phyloP scores from a whole-genome alignment of 345 rosid species.

The Microcos paniculata region DNA sequence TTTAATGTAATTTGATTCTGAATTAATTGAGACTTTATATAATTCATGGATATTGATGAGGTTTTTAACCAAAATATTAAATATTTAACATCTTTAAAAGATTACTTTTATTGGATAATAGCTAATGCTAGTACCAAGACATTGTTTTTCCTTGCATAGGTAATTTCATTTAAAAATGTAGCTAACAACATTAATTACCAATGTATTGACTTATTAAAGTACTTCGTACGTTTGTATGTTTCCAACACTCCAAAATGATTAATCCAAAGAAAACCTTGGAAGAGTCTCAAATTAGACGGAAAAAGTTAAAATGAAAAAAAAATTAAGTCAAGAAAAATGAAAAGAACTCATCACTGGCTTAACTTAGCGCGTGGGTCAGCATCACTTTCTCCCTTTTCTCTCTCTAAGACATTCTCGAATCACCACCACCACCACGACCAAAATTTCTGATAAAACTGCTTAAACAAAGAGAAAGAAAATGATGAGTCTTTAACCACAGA shows the following conservation, averaged over 20 bases:
- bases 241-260: not conserved
- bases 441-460: not conserved
- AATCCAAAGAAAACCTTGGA: not conserved
- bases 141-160: too few species aligned
- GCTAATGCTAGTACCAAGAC: too few species aligned
- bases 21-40: too few species aligned
- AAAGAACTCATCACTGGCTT: not conserved
- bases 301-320: not conserved
- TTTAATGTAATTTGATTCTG: too few species aligned
- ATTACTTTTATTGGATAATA: too few species aligned
- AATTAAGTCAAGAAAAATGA: not conserved
- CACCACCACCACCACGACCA: conserved; percentile 17
- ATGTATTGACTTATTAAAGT: too few species aligned
- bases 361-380: conserved; percentile 20
- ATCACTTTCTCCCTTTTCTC: not conserved
- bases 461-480: not conserved
- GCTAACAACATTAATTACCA: too few species aligned
- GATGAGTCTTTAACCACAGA: not conserved
- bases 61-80: too few species aligned
- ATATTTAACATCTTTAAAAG: too few species aligned
- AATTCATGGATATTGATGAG: too few species aligned
- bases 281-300: not conserved
- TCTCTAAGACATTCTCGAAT: conserved; percentile 14
- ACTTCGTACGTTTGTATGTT: too few species aligned
- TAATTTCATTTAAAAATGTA: too few species aligned